Conservation (phyloP, 129 eudicot genomes). For the Apium graveolens region DNA sequence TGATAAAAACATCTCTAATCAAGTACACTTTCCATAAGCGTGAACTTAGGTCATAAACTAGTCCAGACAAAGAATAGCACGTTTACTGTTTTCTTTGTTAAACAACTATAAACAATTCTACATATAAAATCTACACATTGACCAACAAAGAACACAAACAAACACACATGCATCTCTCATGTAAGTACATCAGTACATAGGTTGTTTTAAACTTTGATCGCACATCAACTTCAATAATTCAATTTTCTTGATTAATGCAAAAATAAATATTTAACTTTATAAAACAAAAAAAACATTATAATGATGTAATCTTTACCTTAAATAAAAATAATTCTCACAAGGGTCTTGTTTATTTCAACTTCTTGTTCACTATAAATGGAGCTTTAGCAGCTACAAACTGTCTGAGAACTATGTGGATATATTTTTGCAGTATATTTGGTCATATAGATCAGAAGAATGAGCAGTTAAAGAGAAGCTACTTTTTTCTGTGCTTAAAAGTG, state of each 20-base stretch:
- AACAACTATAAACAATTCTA: not conserved
- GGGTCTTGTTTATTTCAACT: constrained; percentile 7
- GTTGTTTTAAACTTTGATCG: not conserved
- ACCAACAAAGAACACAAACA: constrained; percentile 21
- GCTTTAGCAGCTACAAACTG: not conserved
- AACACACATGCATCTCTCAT: not conserved
- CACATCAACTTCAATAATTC: not conserved
- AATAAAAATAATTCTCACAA: not conserved
- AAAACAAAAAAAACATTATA: not conserved
- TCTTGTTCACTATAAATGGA: not conserved
- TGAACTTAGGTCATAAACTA: constrained; percentile 26
- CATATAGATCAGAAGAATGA: not conserved
- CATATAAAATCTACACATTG: constrained; percentile 7
- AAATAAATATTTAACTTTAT: not conserved
- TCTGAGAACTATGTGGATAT: not conserved
- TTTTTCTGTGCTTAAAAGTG: not conserved
- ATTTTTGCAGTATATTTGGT: not conserved
- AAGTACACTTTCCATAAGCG: constrained; percentile 31
- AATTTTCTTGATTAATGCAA: not conserved
- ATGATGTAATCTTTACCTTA: constrained; percentile 31
- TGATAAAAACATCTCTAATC: constrained; percentile 26
- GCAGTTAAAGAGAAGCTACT: not conserved
- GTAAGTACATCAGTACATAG: not conserved
- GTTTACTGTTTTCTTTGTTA: constrained; percentile 32
- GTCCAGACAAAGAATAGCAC: constrained; percentile 65